Conservation (phyloP, 805 yeast species). For the Metschnikowia chrysomelidarum region DNA sequence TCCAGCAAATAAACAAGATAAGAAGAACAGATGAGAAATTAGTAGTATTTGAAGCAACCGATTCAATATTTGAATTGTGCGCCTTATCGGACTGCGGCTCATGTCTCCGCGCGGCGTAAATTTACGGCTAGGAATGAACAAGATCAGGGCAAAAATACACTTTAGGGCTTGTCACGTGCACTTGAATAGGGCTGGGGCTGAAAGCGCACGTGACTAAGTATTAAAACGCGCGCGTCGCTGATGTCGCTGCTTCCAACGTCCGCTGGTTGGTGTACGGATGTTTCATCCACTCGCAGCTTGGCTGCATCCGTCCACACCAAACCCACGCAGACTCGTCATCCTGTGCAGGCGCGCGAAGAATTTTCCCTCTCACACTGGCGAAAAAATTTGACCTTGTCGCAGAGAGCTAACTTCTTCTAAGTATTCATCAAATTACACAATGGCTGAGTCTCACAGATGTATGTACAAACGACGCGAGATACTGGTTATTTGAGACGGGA, state of each 20-base stretch:
- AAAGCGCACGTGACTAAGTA: slow-evolving; percentile 5
- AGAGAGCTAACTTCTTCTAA: slow-evolving; percentile 13
- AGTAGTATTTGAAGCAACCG: too few relatives aligned
- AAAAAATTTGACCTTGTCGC: slow-evolving; percentile 15
- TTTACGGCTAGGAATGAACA: too few relatives aligned
- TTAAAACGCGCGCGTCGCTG: neutral
- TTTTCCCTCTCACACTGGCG: slow-evolving; percentile 19
- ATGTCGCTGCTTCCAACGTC: too few relatives aligned
- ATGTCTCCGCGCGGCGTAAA: too few relatives aligned
- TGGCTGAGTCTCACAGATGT: slow-evolving; percentile 99
- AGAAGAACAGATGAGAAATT: too few relatives aligned
- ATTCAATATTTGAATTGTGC: too few relatives aligned
- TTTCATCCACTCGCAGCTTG: neutral
- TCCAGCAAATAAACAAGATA: too few relatives aligned
- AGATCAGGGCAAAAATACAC: neutral
- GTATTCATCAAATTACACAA: slow-evolving; percentile 40
- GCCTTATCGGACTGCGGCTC: too few relatives aligned
- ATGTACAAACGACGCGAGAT: slow-evolving; percentile 63
- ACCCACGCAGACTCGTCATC: neutral
- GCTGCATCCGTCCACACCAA: neutral
- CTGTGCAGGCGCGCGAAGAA: slow-evolving; percentile 19
- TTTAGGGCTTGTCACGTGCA: slow-evolving; percentile 24
- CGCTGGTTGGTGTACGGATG: slow-evolving; percentile 11
- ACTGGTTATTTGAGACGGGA: too few relatives aligned
- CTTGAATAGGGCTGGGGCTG: slow-evolving; percentile 10